phyloP scores from a whole-genome alignment of 164 flowering plant species.

The Piper betle region DNA sequence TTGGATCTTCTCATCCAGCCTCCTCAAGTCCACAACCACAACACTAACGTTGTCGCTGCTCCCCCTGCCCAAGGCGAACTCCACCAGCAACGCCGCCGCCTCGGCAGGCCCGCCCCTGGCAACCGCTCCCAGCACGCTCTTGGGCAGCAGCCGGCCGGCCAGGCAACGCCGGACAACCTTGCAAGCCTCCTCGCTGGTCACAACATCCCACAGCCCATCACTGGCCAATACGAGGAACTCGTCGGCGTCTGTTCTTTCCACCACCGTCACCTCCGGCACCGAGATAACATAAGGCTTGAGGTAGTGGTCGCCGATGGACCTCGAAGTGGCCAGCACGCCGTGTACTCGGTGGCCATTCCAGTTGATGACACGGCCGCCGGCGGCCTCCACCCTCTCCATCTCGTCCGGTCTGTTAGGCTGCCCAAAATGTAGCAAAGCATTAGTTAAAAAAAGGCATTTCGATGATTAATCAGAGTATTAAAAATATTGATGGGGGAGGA shows the following conservation, averaged over 20 bases:
- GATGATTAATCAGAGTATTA: no score
- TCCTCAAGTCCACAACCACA: conserved; percentile 29
- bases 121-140: background rate
- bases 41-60: conserved; percentile 48
- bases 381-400: conserved; percentile 62
- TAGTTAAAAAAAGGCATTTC: no score
- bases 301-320: conserved; percentile 59
- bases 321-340: conserved; percentile 83
- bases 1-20: background rate
- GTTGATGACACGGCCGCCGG: conserved; percentile 72
- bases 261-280: conserved; percentile 35
- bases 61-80: conserved; percentile 44
- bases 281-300: conserved; percentile 36
- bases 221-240: conserved; percentile 35
- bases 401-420: conserved; percentile 86
- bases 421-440: background rate
- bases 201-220: conserved; percentile 48
- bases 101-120: conserved; percentile 9
- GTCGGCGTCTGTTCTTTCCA: conserved; percentile 14
- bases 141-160: background rate
- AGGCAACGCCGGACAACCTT: conserved; percentile 27
- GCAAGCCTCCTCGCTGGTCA: conserved; percentile 35
- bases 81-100: conserved; percentile 39
- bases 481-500: no score
- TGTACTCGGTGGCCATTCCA: conserved; percentile 71